Base-by-base conservation (phyloP, 352 stramenopile species). In the Phytophthora pseudosyringae region DNA sequence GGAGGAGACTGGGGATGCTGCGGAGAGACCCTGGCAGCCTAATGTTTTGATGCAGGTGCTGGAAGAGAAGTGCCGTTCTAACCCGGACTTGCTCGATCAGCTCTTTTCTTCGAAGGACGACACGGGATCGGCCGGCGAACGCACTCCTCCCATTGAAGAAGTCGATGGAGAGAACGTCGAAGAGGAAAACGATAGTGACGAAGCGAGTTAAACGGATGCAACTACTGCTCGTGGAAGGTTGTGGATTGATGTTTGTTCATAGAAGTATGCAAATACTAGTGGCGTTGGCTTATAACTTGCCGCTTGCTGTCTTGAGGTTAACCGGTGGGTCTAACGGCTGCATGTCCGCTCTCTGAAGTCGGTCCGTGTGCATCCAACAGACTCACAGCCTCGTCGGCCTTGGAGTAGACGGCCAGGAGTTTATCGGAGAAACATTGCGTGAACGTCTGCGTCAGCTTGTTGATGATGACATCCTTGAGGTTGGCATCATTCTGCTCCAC, bases 361-460 rank as follows among this genome's bases (percentile, higher is more conserved):
- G 66, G 41, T 15, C 43, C 70, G 16, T 82, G 73, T 21, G 69
- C 60, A 62, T 78, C 62, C 39, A 70, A 39, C 3, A 77, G 57
- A 49, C 61, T 65, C 38, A 80, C 70, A 32, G 55, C 65, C 47
- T 90, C 80, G 53, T 93, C 83, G 10, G 87, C 78, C 47, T 90
- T 89, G 7, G 71, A 72, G 66, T 88, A 91, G 28, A 86, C 70
- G 0, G 68, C 64, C 29, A 75, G 68, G 13, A 90, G 51, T 46
- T 87, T 89, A 32, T 92, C 80, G 8, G 81, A 86, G 64, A 94
- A 94, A 59, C 83, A 94, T 28, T 91, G 78, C 15, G 83, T 88
- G 64, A 93, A 91, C 10, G 88, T 64, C 40, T 84, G 71, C 8
- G 75, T 83, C 21, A 91, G 64, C 57, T 87, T 83, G 56, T 81